Evolutionary conservation across 2,329 filamentous ascomycete genomes (phyloP), one percentile per base, ranked within the genome.

Genomic region (Trichoderma semiorbis): DNA sequence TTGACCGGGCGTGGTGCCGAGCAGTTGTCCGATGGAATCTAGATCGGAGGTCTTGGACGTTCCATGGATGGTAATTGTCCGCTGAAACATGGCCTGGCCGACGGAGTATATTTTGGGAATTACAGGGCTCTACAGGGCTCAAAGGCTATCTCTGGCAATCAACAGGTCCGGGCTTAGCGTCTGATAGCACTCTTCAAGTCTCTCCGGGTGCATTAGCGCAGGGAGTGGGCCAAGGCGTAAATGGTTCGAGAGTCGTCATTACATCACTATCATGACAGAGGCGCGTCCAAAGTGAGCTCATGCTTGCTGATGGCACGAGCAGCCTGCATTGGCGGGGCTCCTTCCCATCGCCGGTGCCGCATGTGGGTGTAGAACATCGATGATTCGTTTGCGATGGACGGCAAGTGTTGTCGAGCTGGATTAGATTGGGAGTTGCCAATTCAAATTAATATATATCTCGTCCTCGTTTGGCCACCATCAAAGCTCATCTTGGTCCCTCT

Each of bases 251-350:
- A 21, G 39, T 61, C 55, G 30, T 21, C 30, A 70, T 70, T 70
- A 64, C 68, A 70, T 70, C 68, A 70, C 60, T 70, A 70, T 70
- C 68, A 70, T 28, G 43, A 63, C 68, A 70, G 67, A 34, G 57
- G 55, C 53, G 67, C 67, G 55, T 62, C 57, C 39, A 21, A 66
- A 61, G 57, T 69, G 57, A 69, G 67, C 57, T 28, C 67, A 69
- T 62, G 55, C 67, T 36, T 69, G 67, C 57, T 16, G 55, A 36
- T 69, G 39, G 66, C 53, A 69, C 47, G 60, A 70, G 68, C 47
- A 64, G 61, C 60, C 24, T 58, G 50, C 64, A 28, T 32, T 60
- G 65, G 65, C 26, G 55, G 65, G 65, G 65, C n/a, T 32, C 24
- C 30, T 68, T 39, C 53, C 36, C 18, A 43, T 18, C 43, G 21